These are phyloP conservation scores for Tetrapisispora namnaoensis DNA, from an alignment of 805 yeast genomes.

Conservation along the genomic window DNA sequence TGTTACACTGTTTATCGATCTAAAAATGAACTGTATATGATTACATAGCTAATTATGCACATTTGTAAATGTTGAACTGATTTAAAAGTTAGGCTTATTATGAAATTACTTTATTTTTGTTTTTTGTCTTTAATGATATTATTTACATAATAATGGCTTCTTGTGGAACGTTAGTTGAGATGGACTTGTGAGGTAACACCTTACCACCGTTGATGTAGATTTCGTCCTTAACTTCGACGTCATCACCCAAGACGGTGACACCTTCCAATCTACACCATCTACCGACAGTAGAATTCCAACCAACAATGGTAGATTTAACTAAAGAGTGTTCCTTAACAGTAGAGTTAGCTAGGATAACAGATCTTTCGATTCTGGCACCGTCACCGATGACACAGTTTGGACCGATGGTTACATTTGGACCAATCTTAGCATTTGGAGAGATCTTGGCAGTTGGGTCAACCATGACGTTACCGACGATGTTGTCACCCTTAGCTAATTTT, in stretches of 20 bases:
- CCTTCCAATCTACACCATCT: slow-evolving; percentile 99
- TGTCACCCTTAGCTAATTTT: slow-evolving; percentile 57
- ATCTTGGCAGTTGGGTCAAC: slow-evolving; percentile 93
- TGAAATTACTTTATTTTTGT: neutral
- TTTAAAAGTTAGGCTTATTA: neutral
- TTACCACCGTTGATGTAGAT: slow-evolving; percentile 98
- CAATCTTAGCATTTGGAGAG: slow-evolving; percentile 86
- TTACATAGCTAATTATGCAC: neutral
- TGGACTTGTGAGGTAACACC: slow-evolving; percentile 96
- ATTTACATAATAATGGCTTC: slow-evolving; percentile 94
- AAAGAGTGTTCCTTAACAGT: slow-evolving; percentile 93
- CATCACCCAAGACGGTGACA: slow-evolving; percentile 96
- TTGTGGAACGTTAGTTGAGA: slow-evolving; percentile 91
- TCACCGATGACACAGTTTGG: slow-evolving; percentile 93
- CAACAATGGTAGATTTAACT: slow-evolving; percentile 95
- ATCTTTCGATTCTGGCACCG: slow-evolving; percentile 96
- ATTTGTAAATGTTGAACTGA: neutral
- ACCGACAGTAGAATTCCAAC: slow-evolving; percentile 98
- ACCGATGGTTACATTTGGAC: slow-evolving; percentile 97
- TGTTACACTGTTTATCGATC: too few relatives aligned
- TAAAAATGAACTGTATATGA: too few relatives aligned
- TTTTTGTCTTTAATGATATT: neutral
- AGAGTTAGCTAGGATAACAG: slow-evolving; percentile 86
- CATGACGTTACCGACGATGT: slow-evolving; percentile 81
- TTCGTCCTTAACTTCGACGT: slow-evolving; percentile 96